These are phyloP conservation scores for Lachancea fermentati DNA, from an alignment of 805 yeast genomes.

Conservation along the genomic window DNA sequence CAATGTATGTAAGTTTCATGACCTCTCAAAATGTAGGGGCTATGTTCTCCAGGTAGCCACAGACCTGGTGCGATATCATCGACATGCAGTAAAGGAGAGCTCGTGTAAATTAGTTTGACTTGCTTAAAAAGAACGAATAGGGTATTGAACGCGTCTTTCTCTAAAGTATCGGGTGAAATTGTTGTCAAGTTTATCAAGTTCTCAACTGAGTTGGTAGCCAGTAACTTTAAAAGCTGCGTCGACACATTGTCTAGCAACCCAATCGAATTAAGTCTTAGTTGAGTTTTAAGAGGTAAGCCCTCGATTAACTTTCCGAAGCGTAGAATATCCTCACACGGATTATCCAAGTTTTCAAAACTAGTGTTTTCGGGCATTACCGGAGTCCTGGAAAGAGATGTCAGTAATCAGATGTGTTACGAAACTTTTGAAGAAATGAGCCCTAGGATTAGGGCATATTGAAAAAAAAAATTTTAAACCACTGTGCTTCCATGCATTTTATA, in stretches of 20 bases:
- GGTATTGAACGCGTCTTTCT: constrained; percentile 55
- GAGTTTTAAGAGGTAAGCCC: constrained; percentile 44
- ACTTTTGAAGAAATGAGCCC: constrained; percentile 1
- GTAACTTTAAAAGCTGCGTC: constrained; percentile 67
- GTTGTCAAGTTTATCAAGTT: constrained; percentile 67
- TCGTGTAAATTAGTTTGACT: constrained; percentile 61
- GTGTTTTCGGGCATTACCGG: background rate
- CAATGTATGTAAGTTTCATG: constrained; percentile 42
- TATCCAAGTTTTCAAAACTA: background rate
- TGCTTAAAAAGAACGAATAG: constrained; percentile 74
- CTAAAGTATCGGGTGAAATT: constrained; percentile 58
- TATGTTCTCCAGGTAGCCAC: constrained; percentile 57
- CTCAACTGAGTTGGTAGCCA: constrained; percentile 71
- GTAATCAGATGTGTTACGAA: background rate
- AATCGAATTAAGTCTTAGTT: constrained; percentile 58
- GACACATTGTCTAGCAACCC: constrained; percentile 79
- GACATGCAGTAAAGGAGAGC: constrained; percentile 67
- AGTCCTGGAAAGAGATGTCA: background rate
- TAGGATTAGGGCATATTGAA: background rate
- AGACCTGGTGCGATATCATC: constrained; percentile 66
- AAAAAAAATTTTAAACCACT: background rate
- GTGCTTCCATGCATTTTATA: background rate
- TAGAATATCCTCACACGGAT: background rate
- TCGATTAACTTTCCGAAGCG: constrained; percentile 19
- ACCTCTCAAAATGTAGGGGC: constrained; percentile 53